Base-by-base conservation (phyloP, 2,329 filamentous ascomycete species). In the Ascochyta pisi region DNA sequence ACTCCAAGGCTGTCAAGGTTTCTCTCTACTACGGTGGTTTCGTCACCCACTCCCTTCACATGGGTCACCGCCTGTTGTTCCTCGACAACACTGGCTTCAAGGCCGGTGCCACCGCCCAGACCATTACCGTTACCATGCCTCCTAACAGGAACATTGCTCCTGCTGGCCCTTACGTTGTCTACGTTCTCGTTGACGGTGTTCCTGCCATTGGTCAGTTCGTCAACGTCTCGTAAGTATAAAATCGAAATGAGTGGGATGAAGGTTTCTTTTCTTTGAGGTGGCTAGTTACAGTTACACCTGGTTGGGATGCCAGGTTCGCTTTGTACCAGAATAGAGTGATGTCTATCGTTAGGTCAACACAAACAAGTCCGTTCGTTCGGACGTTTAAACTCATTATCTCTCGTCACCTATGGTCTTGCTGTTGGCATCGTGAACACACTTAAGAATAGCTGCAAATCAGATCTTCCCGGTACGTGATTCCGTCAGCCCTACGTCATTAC, bases 101-200 rank as follows among this genome's bases (percentile, higher is more conserved):
- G n/a, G 66, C 77, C 1, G 78, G 78, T 10, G 61, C 65, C 37
- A 75, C 70, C 22, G 55, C 59, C 23, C 80, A 84, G 60, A 81
- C 76, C 23, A 67, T 86, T 53, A 80, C 75, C 9, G 83, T 84
- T 43, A 82, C 71, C 12, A 82, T 82, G 71, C 84, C 85, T 40
- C 82, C 83, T 2, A 82, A 81, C 64, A 78, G 75, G 62, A 84
- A 82, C 58, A 73, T 86, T 35, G 82, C 82, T 16, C 85, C 84
- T 45, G 82, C 84, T 10, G 84, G 84, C 38, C 84, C 84, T 56
- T 87, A 86, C 70, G 82, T 86, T 35, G 68, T 87, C 19, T 88
- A 85, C 65, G 79, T 86, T 39, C 72, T 86, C 35, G 79, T 79
- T n/a, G 80, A 85, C 65, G 83, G 83, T 6, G 78, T 84, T 19